Conservation (phyloP, 192 early-diverging fungal genomes). For the Kappamyces sp. region DNA sequence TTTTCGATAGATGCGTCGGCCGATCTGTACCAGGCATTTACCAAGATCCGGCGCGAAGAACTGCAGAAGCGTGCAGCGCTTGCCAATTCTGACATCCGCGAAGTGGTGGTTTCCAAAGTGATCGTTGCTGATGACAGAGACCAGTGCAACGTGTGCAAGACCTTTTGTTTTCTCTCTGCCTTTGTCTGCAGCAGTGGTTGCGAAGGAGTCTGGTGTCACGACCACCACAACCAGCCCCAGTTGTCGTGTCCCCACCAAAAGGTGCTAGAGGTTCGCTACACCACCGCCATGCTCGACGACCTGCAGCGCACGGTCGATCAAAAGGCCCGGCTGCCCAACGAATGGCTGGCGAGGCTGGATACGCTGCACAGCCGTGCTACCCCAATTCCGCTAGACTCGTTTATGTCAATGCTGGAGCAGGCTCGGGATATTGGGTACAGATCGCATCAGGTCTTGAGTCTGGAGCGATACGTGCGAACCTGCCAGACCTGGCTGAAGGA, state of each 20-base stretch:
- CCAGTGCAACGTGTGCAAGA: constrained; percentile 65
- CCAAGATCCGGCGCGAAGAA: background rate
- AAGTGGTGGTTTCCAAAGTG: background rate
- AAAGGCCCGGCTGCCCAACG: background rate
- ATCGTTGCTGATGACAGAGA: constrained; percentile 36
- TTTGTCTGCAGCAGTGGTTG: constrained; percentile 24
- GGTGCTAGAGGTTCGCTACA: constrained; percentile 5
- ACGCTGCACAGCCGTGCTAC: too few species aligned
- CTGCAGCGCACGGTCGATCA: background rate
- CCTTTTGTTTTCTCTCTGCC: constrained; percentile 65
- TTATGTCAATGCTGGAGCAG: too few species aligned
- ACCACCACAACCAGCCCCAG: background rate
- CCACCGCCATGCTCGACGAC: constrained; percentile 1
- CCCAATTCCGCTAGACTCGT: too few species aligned
- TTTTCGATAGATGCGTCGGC: background rate
- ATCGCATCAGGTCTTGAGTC: too few species aligned
- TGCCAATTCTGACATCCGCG: background rate
- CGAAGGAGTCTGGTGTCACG: background rate
- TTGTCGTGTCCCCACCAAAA: background rate
- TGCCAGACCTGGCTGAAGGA: too few species aligned
- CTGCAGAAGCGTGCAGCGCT: background rate
- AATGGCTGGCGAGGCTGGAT: background rate
- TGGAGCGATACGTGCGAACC: too few species aligned
- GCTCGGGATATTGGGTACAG: too few species aligned
- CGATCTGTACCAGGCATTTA: background rate